Evolutionary conservation across 2,329 filamentous ascomycete genomes (phyloP).

Genomic region (Trichoderma harzianum): DNA sequence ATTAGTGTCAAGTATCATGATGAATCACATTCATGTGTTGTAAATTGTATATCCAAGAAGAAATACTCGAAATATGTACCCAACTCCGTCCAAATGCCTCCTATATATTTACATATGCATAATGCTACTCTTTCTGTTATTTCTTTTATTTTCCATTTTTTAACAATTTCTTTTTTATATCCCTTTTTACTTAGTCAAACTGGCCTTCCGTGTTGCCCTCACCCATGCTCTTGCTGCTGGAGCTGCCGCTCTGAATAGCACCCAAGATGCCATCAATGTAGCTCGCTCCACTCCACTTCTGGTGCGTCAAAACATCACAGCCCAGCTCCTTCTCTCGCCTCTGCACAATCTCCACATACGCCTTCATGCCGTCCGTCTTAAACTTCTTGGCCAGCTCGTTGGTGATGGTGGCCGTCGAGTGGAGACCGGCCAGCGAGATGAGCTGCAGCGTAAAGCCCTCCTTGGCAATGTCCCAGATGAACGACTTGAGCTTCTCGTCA

Average conservation of each 20-base stretch:
- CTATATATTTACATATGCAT: constrained; percentile 10
- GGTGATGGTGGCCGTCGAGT: constrained; percentile 61
- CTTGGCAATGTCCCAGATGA: constrained; percentile 93
- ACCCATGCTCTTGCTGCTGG: constrained; percentile 88
- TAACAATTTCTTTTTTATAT: not conserved
- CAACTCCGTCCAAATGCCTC: constrained; percentile 9
- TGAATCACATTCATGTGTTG: not conserved
- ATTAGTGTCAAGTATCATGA: not conserved
- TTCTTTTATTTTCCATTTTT: no score
- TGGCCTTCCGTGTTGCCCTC: constrained; percentile 85
- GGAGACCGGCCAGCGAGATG: constrained; percentile 63
- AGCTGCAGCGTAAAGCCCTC: constrained; percentile 75
- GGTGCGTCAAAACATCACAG: constrained; percentile 90
- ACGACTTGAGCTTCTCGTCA: constrained; percentile 76
- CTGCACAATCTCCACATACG: constrained; percentile 94
- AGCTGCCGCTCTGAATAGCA: constrained; percentile 87
- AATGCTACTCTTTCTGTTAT: no score
- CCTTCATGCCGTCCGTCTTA: constrained; percentile 90
- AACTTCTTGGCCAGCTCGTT: constrained; percentile 77
- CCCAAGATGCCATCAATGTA: constrained; percentile 89
- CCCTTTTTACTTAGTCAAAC: constrained; percentile 39
- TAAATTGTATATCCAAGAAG: not conserved
- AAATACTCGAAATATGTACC: not conserved
- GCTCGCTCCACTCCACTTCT: constrained; percentile 71
- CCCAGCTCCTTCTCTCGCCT: constrained; percentile 83